Evolutionary conservation across 2,329 filamentous ascomycete species (phyloP), one percentile per base, ranked within the genome.

Genomic region (Purpureocillium takamizusanense): DNA sequence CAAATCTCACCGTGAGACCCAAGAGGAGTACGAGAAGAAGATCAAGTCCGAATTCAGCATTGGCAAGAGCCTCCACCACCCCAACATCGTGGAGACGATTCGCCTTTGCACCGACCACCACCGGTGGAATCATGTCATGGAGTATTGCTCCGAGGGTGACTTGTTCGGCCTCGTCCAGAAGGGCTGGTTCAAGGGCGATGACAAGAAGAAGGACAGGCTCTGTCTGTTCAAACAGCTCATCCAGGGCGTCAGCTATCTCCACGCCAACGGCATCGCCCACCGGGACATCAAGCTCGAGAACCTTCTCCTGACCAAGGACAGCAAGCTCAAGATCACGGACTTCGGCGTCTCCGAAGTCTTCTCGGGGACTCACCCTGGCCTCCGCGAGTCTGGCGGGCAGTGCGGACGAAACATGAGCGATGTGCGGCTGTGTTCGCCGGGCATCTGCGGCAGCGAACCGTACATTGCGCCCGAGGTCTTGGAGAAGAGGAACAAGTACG

Each of bases 211-310:
- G 40, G 86, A 94, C 54, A 80, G 84, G 9, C 66, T 84, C 25
- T 94, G 88, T 60, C 72, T 94, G 46, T 94, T 94, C 74, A 94
- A 94, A 69, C 88, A 95, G 59, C 68, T 94, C 21, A 66, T 92
- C 25, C 83, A 86, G 51, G 88, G 87, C 14, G 75, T 95, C 45
- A 73, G 79, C 51, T 92, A 94, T 55, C 69, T 94, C 16, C 88
- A 95, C 60, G 69, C 68, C 42, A 79, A 90, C 51, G 88, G 87
- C 41, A 89, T 94, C 53, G 88, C 87, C 2, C 88, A 94, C 61
- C 83, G 88, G 35, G 88, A 95, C 50, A 84, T 94, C 65, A 94
- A 95, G 62, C 73, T 89, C 10, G 88, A 94, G 58, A 94, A 95
- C 51, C 66, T 94, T 17, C 71, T 94, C 25, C 72, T 95, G 42